Base-by-base conservation (phyloP, 495 filamentous ascomycete species). In the Lineolata rhizophorae region DNA sequence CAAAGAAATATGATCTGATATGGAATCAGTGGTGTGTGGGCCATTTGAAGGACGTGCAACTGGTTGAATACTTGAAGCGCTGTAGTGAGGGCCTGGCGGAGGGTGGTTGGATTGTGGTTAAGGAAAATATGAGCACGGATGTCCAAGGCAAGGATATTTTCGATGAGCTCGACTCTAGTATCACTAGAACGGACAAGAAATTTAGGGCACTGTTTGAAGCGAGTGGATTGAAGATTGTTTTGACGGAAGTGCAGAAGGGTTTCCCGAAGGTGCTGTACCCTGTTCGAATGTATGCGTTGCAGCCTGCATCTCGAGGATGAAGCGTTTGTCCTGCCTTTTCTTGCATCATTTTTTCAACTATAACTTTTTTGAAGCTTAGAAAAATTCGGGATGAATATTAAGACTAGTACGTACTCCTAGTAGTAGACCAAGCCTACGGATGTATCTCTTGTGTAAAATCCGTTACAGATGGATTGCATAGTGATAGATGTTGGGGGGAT, bases 21-120 rank as follows among this genome's bases (percentile, higher is more conserved):
- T 75, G 70, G 64, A 77, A 67, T 29, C 85, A 94, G 53, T 92
- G 83, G 83, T 94, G 83, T 54, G 52, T 90, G n/a, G 79, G 81
- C 11, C 76, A 93, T 47, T 53, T 94, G 32, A 84, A 70, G n/a
- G 85, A 92, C 54, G 44, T 43, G 22, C 70, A 91, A 51, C 48
- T 94, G 14, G 64, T 70, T 14, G 58, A 47, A 10, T 91, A 73
- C 36, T 51, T 93, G 6, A 35, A 51, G 38, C 57, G 74, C 22
- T 79, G 79, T 44, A 60, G 54, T 24, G 40, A 43, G 0, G 64
- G 57, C 0, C 36, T 90, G 30, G 60, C 53, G 6, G 50, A 55
- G 14, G 51, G 53, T 30, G 36, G 36, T 2, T 48, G 58, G 34
- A 67, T 94, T 18, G 69, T 92, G 3, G 54, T 93, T 15, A 94